phyloP scores from a whole-genome alignment of 768 basidiomycete genomes.

The Suillus alpinus region DNA sequence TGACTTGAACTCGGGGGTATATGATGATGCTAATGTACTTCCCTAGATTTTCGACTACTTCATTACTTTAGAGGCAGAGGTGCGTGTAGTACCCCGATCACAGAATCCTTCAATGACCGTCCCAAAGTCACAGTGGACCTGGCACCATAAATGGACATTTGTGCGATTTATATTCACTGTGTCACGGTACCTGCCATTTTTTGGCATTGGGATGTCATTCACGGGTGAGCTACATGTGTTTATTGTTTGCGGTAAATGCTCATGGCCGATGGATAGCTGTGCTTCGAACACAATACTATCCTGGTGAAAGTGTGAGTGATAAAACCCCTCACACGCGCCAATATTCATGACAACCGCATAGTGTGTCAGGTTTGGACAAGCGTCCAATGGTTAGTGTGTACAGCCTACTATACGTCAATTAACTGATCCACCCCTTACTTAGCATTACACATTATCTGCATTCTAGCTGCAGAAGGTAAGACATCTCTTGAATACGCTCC shows the following conservation, averaged over 20 bases:
- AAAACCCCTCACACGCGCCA: neutral
- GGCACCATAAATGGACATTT: constrained; percentile 22
- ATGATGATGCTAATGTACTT: neutral
- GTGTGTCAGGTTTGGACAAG: neutral
- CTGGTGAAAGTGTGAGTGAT: neutral
- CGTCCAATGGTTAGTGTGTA: neutral
- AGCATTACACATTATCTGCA: neutral
- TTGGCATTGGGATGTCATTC: constrained; percentile 15
- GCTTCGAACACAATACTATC: neutral
- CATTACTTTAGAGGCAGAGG: constrained; percentile 22
- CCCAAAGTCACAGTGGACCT: constrained; percentile 19
- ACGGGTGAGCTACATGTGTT: neutral
- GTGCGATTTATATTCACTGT: constrained; percentile 24
- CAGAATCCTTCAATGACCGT: neutral
- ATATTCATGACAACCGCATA: neutral
- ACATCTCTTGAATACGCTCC: neutral
- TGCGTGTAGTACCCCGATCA: neutral
- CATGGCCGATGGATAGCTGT: neutral
- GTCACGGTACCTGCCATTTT: constrained; percentile 26
- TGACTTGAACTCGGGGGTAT: neutral
- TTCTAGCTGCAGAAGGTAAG: neutral
- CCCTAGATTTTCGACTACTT: constrained; percentile 19
- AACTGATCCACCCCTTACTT: neutral
- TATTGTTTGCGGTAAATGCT: neutral
- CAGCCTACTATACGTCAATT: neutral